These are phyloP conservation scores for Trametes gibbosa DNA, from an alignment of 768 basidiomycete species.

Conservation along the genomic window DNA sequence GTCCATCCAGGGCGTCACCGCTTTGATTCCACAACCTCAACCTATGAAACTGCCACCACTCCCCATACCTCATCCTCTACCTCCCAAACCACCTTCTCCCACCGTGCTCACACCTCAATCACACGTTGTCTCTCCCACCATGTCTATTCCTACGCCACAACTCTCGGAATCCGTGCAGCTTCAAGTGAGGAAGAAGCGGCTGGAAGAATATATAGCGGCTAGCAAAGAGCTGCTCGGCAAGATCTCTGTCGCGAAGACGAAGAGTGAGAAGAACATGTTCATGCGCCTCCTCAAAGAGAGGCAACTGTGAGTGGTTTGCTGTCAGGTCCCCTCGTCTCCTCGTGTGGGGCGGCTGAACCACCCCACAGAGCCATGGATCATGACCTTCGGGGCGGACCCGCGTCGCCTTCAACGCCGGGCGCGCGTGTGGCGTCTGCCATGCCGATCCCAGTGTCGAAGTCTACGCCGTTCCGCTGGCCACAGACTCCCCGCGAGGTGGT, in stretches of 20 bases:
- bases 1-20: slow-evolving; percentile 44
- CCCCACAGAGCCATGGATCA: slow-evolving; percentile 37
- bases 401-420: neutral
- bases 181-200: slow-evolving; percentile 41
- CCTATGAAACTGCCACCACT: neutral
- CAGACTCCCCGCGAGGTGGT: slow-evolving; percentile 42
- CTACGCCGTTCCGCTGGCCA: slow-evolving; percentile 39
- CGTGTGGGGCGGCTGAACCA: neutral
- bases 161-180: neutral
- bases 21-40: neutral
- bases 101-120: neutral
- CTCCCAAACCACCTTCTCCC: neutral
- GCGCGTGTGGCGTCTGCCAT: neutral
- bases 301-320: slow-evolving; percentile 40
- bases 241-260: slow-evolving; percentile 44
- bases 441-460: neutral
- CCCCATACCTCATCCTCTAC: neutral
- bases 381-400: slow-evolving; percentile 19
- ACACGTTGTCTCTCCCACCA: neutral
- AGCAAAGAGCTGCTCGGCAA: slow-evolving; percentile 50
- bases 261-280: slow-evolving; percentile 49
- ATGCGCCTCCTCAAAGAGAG: slow-evolving; percentile 46
- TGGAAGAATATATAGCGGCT: slow-evolving; percentile 52
- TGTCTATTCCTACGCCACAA: neutral
- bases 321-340: neutral